Evolutionary conservation across 805 yeast genomes (phyloP).

Genomic region (Wickerhamiella siamensis): DNA sequence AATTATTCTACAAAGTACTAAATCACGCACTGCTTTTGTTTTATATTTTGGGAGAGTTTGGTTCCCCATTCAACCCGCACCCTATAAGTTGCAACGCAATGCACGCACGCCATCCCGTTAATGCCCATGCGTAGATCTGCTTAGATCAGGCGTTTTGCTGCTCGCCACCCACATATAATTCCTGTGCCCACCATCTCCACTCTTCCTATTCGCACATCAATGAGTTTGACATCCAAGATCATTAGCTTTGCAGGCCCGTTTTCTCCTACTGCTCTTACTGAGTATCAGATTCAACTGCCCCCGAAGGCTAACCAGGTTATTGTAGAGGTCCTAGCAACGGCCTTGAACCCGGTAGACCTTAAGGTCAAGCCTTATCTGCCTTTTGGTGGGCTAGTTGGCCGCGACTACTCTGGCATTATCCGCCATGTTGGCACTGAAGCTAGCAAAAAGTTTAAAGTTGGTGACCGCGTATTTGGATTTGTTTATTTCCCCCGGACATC

Average conservation of each 20-base stretch:
- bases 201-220: too few species aligned
- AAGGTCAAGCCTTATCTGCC: conserved; percentile 26
- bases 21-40: too few species aligned
- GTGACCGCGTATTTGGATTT: conserved; percentile 52
- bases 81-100: too few species aligned
- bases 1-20: too few species aligned
- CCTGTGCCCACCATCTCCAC: too few species aligned
- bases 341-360: conserved; percentile 53
- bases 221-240: not conserved
- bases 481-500: conserved; percentile 21
- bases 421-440: conserved; percentile 38
- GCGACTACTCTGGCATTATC: conserved; percentile 53
- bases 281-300: conserved; percentile 31
- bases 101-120: too few species aligned
- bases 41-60: too few species aligned
- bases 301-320: conserved; percentile 35
- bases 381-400: conserved; percentile 31
- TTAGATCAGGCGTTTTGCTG: too few species aligned
- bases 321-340: conserved; percentile 44
- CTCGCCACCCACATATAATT: too few species aligned
- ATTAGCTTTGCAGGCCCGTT: too few species aligned
- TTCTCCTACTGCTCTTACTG: not conserved
- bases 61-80: too few species aligned
- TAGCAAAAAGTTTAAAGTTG: conserved; percentile 30
- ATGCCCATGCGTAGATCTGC: too few species aligned